These are phyloP conservation scores for Talaromyces sp. DNA, from an alignment of 2,329 filamentous ascomycete species.

Conservation along the genomic window DNA sequence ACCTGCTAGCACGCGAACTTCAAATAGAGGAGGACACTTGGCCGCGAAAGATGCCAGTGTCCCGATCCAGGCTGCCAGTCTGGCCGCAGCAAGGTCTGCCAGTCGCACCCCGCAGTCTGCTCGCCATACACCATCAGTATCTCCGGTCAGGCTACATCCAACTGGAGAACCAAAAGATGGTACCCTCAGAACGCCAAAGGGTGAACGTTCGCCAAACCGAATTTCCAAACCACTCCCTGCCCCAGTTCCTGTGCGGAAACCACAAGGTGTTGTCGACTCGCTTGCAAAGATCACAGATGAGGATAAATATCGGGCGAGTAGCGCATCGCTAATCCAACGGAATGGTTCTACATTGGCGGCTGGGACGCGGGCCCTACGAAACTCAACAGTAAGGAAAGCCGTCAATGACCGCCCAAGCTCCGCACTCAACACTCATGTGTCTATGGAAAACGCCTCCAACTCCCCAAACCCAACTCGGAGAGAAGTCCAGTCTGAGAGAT, in stretches of 20 bases:
- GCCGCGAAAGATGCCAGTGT: constrained; percentile 1
- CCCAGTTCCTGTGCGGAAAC: constrained; percentile 20
- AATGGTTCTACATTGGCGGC: neutral
- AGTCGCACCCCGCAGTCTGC: constrained; percentile 9
- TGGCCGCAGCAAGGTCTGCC: constrained; percentile 26
- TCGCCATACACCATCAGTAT: constrained; percentile 2
- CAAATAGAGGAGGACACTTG: constrained; percentile 12
- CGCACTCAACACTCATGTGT: neutral
- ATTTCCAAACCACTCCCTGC: constrained; percentile 17
- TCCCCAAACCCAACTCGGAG: neutral
- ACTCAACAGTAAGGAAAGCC: neutral
- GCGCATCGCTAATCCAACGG: neutral
- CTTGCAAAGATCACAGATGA: constrained; percentile 9
- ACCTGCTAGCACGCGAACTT: constrained; percentile 7
- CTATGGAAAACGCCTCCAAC: neutral
- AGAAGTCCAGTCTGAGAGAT: constrained; percentile 3
- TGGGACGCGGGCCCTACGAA: neutral
- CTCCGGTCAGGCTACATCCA: constrained; percentile 2
- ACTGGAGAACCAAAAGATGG: neutral
- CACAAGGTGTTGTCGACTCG: neutral
- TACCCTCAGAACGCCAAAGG: constrained; percentile 8
- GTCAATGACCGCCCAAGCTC: neutral
- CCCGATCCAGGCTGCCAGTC: constrained; percentile 30
- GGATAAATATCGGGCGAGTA: neutral
- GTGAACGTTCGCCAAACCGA: constrained; percentile 11